phyloP scores from a whole-genome alignment of 78 protist species.

The Monosiga brevicollis region DNA sequence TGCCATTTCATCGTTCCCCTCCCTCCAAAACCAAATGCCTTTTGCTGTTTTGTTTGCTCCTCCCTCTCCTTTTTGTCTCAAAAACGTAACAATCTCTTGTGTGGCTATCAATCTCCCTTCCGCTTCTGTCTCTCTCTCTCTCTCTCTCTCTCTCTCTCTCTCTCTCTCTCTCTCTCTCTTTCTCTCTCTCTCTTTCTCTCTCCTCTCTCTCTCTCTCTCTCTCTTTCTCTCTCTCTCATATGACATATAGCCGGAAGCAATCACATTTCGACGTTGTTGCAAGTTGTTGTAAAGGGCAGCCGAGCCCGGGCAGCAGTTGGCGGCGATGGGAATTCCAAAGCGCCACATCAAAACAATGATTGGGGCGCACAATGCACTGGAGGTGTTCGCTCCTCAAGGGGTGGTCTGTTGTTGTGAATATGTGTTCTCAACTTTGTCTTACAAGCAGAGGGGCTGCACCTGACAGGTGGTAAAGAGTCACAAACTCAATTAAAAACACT shows the following conservation, averaged over 20 bases:
- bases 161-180: neutral
- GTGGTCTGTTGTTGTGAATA: no score
- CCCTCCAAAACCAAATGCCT: neutral
- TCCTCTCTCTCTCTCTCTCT: constrained; percentile 8
- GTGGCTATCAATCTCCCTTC: neutral
- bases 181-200: constrained; percentile 8
- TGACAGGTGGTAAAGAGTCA: no score
- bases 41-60: neutral
- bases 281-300: no score
- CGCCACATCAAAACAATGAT: no score
- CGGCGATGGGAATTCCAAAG: no score
- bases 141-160: neutral
- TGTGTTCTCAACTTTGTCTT: no score
- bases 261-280: neutral
- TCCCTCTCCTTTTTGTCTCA: neutral
- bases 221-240: neutral
- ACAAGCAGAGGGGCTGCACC: no score
- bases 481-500: no score
- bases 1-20: no score
- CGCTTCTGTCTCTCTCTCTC: neutral
- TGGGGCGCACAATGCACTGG: no score
- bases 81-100: neutral
- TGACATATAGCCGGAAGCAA: neutral
- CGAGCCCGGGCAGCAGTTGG: no score
- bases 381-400: no score